Evolutionary conservation across 129 eudicot genomes (phyloP), one percentile per base, ranked within the genome.

Genomic region (Mikania micrantha): DNA sequence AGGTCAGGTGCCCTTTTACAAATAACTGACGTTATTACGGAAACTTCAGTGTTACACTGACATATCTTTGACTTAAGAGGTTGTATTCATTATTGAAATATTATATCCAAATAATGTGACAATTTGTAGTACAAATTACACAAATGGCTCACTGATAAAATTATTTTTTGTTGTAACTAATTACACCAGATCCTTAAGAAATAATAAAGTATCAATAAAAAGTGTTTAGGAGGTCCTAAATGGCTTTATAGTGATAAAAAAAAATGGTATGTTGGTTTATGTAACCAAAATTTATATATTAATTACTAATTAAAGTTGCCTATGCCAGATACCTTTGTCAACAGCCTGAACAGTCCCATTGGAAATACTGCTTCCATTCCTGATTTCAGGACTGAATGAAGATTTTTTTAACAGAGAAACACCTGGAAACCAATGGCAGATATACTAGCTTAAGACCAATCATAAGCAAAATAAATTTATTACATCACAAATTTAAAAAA

Each of bases 361-460:
- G 71, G 84, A 70, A 49, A 45, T 49, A 34, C 58, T 54, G 44
- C 48, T 27, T 7, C 47, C n/a, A 52, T 68, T 85, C 66, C 74
- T 77, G 58, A 53, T 72, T 38, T 74, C 72, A 38, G 82, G 78
- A 70, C 58, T 76, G 22, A 48, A 67, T 15, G 69, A 59, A 41
- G 87, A 80, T 45, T 42, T 78, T 84, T 81, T 71, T 25, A 70
- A 65, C 22, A 87, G 60, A 44, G 83, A 86, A 73, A 86, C 76
- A 58, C 90, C 96, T 90, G 74, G 32, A 66, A 58, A 70, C 25
- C 47, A 73, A 78, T 5, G 50, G n/a, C 69, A 56, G 24, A 17
- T 64, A 64, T 12, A 45, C 63, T 16, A 16, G 22, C 29, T 24
- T 34, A 60, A 21, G 28, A 59, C 59, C 31, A 32, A 67, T 8